phyloP scores from a whole-genome alignment of 768 basidiomycete species.

The Boletus rufocinnamomeus region DNA sequence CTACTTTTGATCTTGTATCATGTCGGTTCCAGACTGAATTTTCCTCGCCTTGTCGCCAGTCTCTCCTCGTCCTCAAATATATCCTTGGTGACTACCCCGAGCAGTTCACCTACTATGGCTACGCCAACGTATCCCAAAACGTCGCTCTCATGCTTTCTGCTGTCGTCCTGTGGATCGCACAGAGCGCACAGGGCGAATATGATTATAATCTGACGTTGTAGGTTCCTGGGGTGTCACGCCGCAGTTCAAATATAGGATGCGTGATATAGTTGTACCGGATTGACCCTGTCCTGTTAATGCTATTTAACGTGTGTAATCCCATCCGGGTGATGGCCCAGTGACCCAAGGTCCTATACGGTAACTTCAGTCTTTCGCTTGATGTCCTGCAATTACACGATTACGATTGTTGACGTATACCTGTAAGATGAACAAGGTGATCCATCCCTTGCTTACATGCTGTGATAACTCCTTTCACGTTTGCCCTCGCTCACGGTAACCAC shows the following conservation, averaged over 20 bases:
- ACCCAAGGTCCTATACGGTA: background rate
- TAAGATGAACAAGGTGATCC: background rate
- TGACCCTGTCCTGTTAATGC: conserved; percentile 9
- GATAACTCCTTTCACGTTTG: background rate
- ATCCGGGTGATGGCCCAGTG: background rate
- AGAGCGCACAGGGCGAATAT: conserved; percentile 83
- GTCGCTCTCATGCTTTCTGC: conserved; percentile 82
- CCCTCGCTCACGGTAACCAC: background rate
- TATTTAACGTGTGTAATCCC: conserved; percentile 16
- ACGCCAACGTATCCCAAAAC: conserved; percentile 95
- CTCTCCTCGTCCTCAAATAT: conserved; percentile 89
- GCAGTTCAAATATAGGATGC: conserved; percentile 3
- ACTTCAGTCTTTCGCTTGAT: background rate
- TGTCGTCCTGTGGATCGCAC: conserved; percentile 89
- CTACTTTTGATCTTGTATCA: background rate
- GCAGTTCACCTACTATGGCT: conserved; percentile 87
- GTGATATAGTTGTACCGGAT: conserved; percentile 2
- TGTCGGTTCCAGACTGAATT: background rate
- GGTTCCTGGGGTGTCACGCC: background rate
- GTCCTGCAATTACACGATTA: background rate
- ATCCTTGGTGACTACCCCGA: conserved; percentile 69
- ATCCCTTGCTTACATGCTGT: background rate
- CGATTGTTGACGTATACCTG: no score
- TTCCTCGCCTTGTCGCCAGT: conserved; percentile 45
- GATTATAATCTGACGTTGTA: conserved; percentile 87